A percentile compares a stretch with the other conserved stretches of the same genome.
Conservation (phyloP, 345 rosid species). For the Brassica cretica region DNA sequence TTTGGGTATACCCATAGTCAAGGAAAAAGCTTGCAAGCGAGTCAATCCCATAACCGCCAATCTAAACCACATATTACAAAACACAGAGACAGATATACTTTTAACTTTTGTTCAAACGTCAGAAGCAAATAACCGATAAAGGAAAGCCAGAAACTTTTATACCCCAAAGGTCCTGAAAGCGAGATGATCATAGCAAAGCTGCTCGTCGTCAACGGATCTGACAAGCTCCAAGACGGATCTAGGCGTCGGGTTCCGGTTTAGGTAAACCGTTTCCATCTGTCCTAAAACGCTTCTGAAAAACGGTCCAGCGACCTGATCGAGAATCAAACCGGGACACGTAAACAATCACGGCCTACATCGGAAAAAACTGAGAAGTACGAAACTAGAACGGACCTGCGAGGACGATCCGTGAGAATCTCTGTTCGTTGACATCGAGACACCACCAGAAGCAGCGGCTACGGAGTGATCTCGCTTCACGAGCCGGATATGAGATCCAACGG, state of each 20-base stretch:
- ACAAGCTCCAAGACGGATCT: conserved; percentile 77
- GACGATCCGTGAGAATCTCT: conserved; percentile 23
- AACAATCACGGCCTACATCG: background rate
- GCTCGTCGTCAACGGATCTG: conserved; percentile 48
- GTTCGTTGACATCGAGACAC: conserved; percentile 29
- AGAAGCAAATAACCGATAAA: background rate
- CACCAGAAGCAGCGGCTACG: conserved; percentile 39
- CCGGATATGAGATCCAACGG: conserved; percentile 10
- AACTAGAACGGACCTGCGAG: conserved; percentile 40
- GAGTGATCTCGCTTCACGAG: conserved; percentile 22
- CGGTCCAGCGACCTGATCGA: conserved; percentile 53
- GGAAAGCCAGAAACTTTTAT: background rate
- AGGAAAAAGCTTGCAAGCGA: conserved; percentile 77
- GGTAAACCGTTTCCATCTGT: conserved; percentile 69
- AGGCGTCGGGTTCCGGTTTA: conserved; percentile 81
- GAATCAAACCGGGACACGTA: background rate
- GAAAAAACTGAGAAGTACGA: background rate
- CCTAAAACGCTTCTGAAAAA: conserved; percentile 71
- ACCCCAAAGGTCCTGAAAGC: conserved; percentile 98
- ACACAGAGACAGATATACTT: background rate
- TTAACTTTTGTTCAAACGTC: background rate
- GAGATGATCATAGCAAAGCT: conserved; percentile 81
- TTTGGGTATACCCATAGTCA: conserved; percentile 75
- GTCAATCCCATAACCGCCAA: conserved; percentile 75
- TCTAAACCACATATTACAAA: conserved; percentile 38